Conservation (phyloP, 371 early-diverging fungal genomes). For the Lichtheimia hyalospora region DNA sequence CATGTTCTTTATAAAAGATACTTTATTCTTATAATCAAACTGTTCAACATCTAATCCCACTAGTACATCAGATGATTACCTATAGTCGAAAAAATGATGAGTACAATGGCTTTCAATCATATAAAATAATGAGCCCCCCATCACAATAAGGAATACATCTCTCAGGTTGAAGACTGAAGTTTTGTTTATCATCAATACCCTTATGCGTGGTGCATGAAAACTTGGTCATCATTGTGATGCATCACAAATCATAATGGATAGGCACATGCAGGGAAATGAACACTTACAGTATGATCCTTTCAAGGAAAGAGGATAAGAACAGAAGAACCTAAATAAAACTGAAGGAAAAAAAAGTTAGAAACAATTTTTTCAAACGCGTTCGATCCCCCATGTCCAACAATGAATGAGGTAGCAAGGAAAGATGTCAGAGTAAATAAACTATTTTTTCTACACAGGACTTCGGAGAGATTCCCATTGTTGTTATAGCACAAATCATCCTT, state of each 20-base stretch:
- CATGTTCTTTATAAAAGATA: background rate
- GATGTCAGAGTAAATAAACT: slow-evolving; percentile 1
- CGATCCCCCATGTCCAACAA: background rate
- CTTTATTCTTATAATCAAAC: background rate
- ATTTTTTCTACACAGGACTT: background rate
- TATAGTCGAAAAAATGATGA: background rate
- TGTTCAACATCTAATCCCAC: no score
- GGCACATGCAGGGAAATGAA: background rate
- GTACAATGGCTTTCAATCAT: background rate
- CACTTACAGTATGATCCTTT: background rate
- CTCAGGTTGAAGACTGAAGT: background rate
- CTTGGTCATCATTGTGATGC: background rate
- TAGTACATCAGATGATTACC: no score
- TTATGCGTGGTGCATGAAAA: slow-evolving; percentile 3
- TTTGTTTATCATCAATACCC: background rate
- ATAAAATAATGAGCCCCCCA: background rate
- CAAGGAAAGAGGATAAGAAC: background rate
- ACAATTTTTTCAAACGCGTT: background rate
- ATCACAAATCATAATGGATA: background rate
- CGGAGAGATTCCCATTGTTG: slow-evolving; percentile 4
- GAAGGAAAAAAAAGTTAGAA: background rate
- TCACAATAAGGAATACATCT: background rate
- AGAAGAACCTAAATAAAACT: background rate
- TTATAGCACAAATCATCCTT: background rate
- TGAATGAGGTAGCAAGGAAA: background rate